phyloP scores from a whole-genome alignment of 805 yeast species.

The Komagataella mondaviorum region DNA sequence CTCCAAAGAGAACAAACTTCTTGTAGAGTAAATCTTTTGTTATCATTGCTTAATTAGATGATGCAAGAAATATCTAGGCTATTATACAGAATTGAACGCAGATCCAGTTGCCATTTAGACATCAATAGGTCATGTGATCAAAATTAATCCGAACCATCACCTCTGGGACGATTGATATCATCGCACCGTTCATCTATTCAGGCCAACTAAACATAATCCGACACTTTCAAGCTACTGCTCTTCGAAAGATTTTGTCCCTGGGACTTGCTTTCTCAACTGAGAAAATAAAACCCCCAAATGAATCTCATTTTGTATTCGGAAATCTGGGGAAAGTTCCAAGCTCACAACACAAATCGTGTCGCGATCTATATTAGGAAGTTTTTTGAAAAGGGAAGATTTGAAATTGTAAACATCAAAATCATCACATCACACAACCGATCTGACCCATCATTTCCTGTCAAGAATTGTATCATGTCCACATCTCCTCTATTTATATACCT shows the following conservation, averaged over 20 bases:
- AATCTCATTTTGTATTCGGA: not conserved
- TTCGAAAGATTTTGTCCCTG: too few relatives aligned
- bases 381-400: not conserved
- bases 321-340: not conserved
- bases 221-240: too few relatives aligned
- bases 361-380: not conserved
- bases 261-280: too few relatives aligned
- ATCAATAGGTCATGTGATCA: not conserved
- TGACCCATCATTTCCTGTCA: not conserved
- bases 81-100: not conserved
- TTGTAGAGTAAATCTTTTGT: not conserved
- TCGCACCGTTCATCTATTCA: not conserved
- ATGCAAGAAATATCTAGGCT: not conserved
- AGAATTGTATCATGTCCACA: not conserved
- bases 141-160: not conserved
- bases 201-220: too few relatives aligned
- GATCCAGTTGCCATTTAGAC: not conserved
- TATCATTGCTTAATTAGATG: not conserved
- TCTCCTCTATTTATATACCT: not conserved
- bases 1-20: constrained; percentile 16
- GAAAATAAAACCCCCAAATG: not conserved
- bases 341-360: not conserved
- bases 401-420: not conserved
- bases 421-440: not conserved
- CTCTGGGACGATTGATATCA: too few relatives aligned